Base-by-base conservation (phyloP, 2,329 filamentous ascomycete species). In the Fusarium verrucosum region DNA sequence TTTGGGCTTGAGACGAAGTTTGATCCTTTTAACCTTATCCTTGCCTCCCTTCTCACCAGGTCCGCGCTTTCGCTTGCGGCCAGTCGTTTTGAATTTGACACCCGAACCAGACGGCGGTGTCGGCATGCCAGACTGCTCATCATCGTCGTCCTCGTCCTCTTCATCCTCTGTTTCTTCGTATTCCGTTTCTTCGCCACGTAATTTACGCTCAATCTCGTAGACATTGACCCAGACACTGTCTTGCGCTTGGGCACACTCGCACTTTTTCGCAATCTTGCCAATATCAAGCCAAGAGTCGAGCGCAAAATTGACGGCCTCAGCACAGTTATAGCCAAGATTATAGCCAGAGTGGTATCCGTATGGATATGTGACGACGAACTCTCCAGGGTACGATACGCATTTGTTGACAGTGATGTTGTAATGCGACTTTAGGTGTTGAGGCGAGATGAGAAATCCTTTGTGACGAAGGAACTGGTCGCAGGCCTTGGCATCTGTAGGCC, bases 151-250 rank as follows among this genome's bases (percentile, higher is more conserved):
- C 1, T 87, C 85, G 2, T 91, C 89, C 3, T 90, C 88, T 26
- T 88, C 86, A 5, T 91, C 88, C 33, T 92, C 89, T 0, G 89
- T 91, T 69, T 92, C 89, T 73, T 94, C 91, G 69, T 91, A 92
- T 69, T 93, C 92, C 7, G 92, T 92, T 56, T 92, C 89, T 75
- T 98, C 94, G 38, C 95, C 95, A 47, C 94, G 87, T 42, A 98
- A 80, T 76, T 96, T 97, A 61, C 95, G 92, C 78, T 99, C 93
- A 55, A 99, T 96, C 72, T 97, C 95, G 57, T 92, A 89, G 5
- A 98, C 93, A 73, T 99, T 94, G 50, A 99, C 93, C 94, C 96
- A 99, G 5, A 99, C 95, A 72, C 94, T 98, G 80, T 99, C 95
- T 59, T 96, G 89, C 66, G 97, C 94, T 58, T 95, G 87, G 71